phyloP scores from a whole-genome alignment of 2,329 filamentous ascomycete genomes.

The Exophiala sp. region DNA sequence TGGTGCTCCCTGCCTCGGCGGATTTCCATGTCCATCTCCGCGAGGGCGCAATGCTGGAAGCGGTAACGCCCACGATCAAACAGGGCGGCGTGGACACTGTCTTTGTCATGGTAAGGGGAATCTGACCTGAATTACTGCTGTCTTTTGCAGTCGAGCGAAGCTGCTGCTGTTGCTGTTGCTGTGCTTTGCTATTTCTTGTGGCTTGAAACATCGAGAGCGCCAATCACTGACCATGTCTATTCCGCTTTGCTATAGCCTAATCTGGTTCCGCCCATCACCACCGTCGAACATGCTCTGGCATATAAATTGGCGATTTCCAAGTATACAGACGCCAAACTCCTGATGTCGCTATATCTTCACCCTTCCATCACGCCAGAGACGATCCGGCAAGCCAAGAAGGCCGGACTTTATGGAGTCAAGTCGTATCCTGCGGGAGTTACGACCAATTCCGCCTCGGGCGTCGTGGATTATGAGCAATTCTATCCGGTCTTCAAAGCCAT shows the following conservation, averaged over 20 bases:
- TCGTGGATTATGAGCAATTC: slow-evolving; percentile 41
- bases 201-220: background rate
- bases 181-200: background rate
- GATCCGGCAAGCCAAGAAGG: slow-evolving; percentile 65
- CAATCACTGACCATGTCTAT: background rate
- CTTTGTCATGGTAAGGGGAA: slow-evolving; percentile 46
- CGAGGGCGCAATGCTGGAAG: slow-evolving; percentile 45
- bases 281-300: slow-evolving; percentile 56
- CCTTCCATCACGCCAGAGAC: slow-evolving; percentile 59
- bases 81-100: slow-evolving; percentile 59
- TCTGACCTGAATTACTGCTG: background rate
- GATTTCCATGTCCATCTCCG: slow-evolving; percentile 45
- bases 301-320: slow-evolving; percentile 48
- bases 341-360: slow-evolving; percentile 69
- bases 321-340: slow-evolving; percentile 51
- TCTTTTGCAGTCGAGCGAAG: too few species aligned
- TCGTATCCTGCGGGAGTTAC: slow-evolving; percentile 45
- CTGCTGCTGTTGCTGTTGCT: background rate
- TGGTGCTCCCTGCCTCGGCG: slow-evolving; percentile 22
- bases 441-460: slow-evolving; percentile 51
- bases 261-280: slow-evolving; percentile 58
- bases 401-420: slow-evolving; percentile 60
- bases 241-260: slow-evolving; percentile 52
- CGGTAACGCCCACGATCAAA: slow-evolving; percentile 49
- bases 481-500: slow-evolving; percentile 74